Percentiles rank a stretch among this genome's conserved stretches.
phyloP scores from a whole-genome alignment of 129 eudicot genomes.

The Helianthus annuus region HanXRQr2.0-SUNRISE NC_035438.2:35274361-35274860 shows the following conservation, averaged over 20 bases:
- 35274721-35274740: slow-evolving; percentile 64
- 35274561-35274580: slow-evolving; percentile 7
- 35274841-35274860: slow-evolving; percentile 73
- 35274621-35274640: slow-evolving; percentile 1
- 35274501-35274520: slow-evolving; percentile 37
- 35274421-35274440: slow-evolving; percentile 30
- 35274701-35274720: slow-evolving; percentile 56
- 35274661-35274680: slow-evolving; percentile 65
- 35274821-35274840: slow-evolving; percentile 43
- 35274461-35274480: neutral
- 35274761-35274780: slow-evolving; percentile 70
- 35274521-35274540: slow-evolving; percentile 35
- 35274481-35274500: slow-evolving; percentile 11
- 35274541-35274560: slow-evolving; percentile 4
- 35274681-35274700: slow-evolving; percentile 56
- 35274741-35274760: slow-evolving; percentile 78
- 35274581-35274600: slow-evolving; percentile 26
- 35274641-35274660: slow-evolving; percentile 28
- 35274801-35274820: slow-evolving; percentile 55
- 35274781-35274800: slow-evolving; percentile 80
- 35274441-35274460: slow-evolving; percentile 21
- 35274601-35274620: slow-evolving; percentile 23
- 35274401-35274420: slow-evolving; percentile 26
- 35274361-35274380: slow-evolving; percentile 25
- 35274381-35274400: slow-evolving; percentile 21